Conservation (phyloP, 345 rosid genomes). For the Iberis pinnata region DNA sequence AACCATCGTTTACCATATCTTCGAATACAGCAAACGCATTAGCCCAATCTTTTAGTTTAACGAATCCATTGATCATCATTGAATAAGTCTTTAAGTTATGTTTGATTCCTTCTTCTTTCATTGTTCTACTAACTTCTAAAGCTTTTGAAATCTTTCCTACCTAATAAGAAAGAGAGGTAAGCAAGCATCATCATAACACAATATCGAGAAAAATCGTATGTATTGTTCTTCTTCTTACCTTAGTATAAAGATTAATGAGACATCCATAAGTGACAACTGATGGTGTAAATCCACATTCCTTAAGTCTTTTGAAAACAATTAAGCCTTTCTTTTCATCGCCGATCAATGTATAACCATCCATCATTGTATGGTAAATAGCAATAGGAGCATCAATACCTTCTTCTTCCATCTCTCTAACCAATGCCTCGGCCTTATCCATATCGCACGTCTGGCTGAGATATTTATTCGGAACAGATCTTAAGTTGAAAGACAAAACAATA, state of each 20-base stretch:
- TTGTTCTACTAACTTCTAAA: conserved; percentile 66
- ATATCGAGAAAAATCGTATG: neutral
- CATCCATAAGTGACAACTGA: conserved; percentile 88
- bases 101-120: conserved; percentile 65
- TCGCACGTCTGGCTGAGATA: conserved; percentile 58
- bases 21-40: conserved; percentile 87
- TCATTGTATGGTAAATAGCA: conserved; percentile 91
- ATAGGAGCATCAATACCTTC: conserved; percentile 94
- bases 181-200: conserved; percentile 1
- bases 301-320: conserved; percentile 78
- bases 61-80: conserved; percentile 87
- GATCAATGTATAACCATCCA: conserved; percentile 89
- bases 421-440: conserved; percentile 76
- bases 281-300: conserved; percentile 91
- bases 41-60: conserved; percentile 89
- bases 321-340: conserved; percentile 78
- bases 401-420: conserved; percentile 94
- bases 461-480: conserved; percentile 1
- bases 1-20: conserved; percentile 61
- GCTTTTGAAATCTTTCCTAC: conserved; percentile 82
- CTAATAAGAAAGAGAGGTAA: conserved; percentile 41
- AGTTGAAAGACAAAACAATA: conserved; percentile 6
- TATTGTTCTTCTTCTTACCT: conserved; percentile 37
- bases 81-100: conserved; percentile 94
- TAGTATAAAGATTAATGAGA: conserved; percentile 71